Evolutionary conservation across 345 rosid genomes (phyloP).

Genomic region (Rhodomyrtus tomentosa): DNA sequence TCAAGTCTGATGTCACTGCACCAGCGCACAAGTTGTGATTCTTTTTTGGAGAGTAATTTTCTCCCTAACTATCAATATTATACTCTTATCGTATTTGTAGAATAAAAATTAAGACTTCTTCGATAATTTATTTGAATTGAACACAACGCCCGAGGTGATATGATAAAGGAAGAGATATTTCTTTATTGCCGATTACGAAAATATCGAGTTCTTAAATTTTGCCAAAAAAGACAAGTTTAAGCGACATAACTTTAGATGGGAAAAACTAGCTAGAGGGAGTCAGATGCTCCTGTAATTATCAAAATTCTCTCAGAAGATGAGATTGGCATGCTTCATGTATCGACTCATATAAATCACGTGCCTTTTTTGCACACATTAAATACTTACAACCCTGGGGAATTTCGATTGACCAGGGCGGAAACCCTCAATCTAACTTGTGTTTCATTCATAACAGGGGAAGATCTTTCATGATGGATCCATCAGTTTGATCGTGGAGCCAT

Average conservation of each 20-base stretch:
- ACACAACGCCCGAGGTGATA: background rate
- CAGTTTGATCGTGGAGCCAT: constrained; percentile 97
- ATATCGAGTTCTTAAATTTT: background rate
- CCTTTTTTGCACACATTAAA: background rate
- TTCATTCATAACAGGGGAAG: constrained; percentile 40
- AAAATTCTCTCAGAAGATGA: background rate
- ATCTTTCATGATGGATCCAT: constrained; percentile 95
- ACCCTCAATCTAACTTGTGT: background rate
- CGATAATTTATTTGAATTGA: background rate
- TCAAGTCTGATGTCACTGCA: too few species aligned
- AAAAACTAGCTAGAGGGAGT: background rate
- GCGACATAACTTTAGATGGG: background rate
- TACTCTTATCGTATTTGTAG: background rate
- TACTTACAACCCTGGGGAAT: background rate
- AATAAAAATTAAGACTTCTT: background rate
- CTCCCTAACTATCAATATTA: background rate
- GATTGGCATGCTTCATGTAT: background rate
- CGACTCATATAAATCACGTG: background rate
- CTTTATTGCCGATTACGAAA: background rate
- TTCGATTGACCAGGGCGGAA: background rate
- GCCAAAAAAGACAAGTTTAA: background rate
- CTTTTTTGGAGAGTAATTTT: too few species aligned
- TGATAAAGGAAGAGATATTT: background rate
- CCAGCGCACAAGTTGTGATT: too few species aligned
- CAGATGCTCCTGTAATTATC: background rate